A percentile compares a stretch with the other conserved stretches of the same genome.
Evolutionary conservation across 306 rosid genomes (phyloP).

Genomic region (Lupinus albus): DNA sequence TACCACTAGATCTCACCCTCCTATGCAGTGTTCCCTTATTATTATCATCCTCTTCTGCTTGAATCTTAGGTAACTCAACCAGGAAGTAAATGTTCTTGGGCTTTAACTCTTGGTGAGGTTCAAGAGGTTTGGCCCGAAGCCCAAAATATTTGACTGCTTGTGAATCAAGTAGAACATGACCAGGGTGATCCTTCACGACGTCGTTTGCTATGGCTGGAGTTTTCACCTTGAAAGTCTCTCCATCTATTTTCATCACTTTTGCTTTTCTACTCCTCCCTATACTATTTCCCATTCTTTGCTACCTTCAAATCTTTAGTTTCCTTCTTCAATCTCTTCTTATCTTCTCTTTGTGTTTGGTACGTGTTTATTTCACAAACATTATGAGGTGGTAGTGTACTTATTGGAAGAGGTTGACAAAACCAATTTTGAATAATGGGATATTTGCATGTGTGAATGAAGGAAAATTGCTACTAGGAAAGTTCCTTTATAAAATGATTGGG

Average conservation of each 20-base stretch:
- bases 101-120: conserved; percentile 56
- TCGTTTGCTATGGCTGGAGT: conserved; percentile 61
- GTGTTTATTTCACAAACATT: no score
- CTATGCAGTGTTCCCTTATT: conserved; percentile 30
- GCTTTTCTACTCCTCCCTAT: conserved; percentile 62
- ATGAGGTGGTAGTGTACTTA: not conserved
- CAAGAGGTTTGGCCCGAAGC: conserved; percentile 69
- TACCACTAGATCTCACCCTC: conserved; percentile 64
- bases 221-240: conserved; percentile 67
- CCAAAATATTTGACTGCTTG: conserved; percentile 68
- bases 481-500: not conserved
- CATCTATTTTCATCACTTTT: conserved; percentile 82
- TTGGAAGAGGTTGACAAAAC: conserved; percentile 39
- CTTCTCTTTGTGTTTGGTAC: no score
- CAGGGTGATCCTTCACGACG: conserved; percentile 65
- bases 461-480: conserved; percentile 17
- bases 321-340: not conserved
- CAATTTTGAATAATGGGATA: conserved; percentile 29
- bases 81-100: conserved; percentile 71
- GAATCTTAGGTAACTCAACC: conserved; percentile 53
- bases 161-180: conserved; percentile 61
- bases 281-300: conserved; percentile 65
- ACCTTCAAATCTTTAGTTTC: not conserved
- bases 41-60: conserved; percentile 17
- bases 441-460: conserved; percentile 46